Conservation (phyloP, 345 rosid genomes). For the Lepidium didymum region DNA sequence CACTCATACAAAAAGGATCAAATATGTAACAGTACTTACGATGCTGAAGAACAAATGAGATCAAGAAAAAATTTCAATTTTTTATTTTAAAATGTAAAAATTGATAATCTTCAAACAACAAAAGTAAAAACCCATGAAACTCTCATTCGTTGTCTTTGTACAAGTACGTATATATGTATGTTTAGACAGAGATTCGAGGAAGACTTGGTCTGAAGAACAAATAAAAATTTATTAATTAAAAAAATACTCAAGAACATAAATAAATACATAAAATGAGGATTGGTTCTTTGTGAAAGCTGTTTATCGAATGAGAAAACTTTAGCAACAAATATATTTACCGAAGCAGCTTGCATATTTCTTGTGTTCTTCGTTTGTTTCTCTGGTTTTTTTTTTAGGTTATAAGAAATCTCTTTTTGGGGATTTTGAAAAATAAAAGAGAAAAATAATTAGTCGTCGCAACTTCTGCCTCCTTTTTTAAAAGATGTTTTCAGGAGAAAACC, state of each 20-base stretch:
- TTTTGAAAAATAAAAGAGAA: background rate
- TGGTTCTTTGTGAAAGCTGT: background rate
- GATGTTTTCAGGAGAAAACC: constrained; percentile 15
- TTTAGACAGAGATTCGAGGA: constrained; percentile 32
- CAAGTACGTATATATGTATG: background rate
- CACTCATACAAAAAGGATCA: background rate
- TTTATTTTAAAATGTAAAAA: background rate
- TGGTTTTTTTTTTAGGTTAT: background rate
- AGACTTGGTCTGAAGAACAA: constrained; percentile 23
- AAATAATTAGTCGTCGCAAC: background rate
- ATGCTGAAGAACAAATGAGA: background rate
- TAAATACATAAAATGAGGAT: background rate
- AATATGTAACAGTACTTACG: background rate
- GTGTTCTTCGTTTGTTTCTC: constrained; percentile 1
- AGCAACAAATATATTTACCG: constrained; percentile 16
- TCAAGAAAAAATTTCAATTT: background rate
- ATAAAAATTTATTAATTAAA: background rate
- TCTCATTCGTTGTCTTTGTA: background rate
- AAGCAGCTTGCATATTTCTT: constrained; percentile 44
- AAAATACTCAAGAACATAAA: background rate
- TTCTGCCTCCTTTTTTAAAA: background rate
- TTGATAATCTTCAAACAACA: background rate
- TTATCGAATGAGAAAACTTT: constrained; percentile 10
- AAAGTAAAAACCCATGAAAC: constrained; percentile 3
- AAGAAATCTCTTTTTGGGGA: background rate